Evolutionary conservation across 139 green algal genomes (phyloP).

Genomic region (Axilococcus clingmanii): DNA sequence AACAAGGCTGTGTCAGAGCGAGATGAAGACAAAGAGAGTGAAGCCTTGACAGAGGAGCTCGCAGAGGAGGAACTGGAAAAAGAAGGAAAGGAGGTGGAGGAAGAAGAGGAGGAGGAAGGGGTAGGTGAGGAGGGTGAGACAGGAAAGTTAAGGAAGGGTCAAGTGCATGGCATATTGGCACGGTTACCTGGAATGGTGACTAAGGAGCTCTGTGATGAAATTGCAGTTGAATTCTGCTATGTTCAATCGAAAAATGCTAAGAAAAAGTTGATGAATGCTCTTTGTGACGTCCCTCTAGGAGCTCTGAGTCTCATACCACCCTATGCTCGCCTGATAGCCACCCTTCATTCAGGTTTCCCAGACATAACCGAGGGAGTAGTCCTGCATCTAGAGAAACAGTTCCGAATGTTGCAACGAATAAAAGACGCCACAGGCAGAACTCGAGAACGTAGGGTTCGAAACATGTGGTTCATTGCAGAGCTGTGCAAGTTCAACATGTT

Average conservation of each 20-base stretch:
- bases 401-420: constrained; percentile 42
- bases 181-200: constrained; percentile 61
- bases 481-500: constrained; percentile 78
- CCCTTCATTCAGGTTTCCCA: constrained; percentile 62
- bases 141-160: not conserved
- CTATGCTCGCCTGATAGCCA: constrained; percentile 69
- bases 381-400: constrained; percentile 62
- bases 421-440: constrained; percentile 52
- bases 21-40: constrained; percentile 1
- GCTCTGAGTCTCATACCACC: constrained; percentile 75
- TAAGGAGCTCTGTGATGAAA: constrained; percentile 66
- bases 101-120: constrained; percentile 6
- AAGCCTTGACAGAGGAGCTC: not conserved
- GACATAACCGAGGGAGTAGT: constrained; percentile 55
- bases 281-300: constrained; percentile 55
- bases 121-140: not conserved
- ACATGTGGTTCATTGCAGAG: constrained; percentile 78
- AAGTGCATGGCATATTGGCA: constrained; percentile 58
- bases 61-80: constrained; percentile 2
- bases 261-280: constrained; percentile 38
- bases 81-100: not conserved
- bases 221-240: constrained; percentile 84
- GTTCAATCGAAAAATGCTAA: constrained; percentile 36
- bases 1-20: constrained; percentile 3
- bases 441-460: constrained; percentile 64